Evolutionary conservation across 805 yeast species (phyloP).

Genomic region (Komagataella kurtzmanii): DNA sequence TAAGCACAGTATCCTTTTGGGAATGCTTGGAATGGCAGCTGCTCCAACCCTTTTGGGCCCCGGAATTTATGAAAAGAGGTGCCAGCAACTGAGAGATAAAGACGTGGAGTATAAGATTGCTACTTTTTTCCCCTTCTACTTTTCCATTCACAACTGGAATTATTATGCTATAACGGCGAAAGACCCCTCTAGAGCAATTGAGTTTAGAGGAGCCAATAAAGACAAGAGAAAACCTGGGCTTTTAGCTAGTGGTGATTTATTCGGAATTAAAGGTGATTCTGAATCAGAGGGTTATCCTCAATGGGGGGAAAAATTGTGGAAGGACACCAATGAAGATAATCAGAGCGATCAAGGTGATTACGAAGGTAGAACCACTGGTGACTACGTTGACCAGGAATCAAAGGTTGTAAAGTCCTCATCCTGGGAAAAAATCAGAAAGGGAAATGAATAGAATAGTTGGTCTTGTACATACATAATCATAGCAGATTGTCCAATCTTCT

Average conservation of each 20-base stretch:
- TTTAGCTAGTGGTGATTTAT: background rate
- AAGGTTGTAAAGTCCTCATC: background rate
- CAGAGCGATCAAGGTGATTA: background rate
- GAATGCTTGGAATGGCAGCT: background rate
- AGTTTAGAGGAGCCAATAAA: background rate
- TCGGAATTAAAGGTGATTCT: background rate
- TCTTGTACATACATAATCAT: slow-evolving; percentile 1
- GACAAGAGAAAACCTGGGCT: background rate
- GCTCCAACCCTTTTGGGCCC: background rate
- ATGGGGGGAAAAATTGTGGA: background rate
- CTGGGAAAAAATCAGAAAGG: background rate
- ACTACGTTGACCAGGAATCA: background rate
- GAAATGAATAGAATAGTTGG: background rate
- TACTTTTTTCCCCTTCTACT: background rate
- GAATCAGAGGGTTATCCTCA: background rate
- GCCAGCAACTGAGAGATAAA: background rate
- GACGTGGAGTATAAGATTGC: background rate
- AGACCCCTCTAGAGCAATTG: background rate
- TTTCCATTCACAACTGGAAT: background rate
- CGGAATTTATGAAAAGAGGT: background rate
- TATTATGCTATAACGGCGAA: background rate
- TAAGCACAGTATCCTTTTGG: background rate
- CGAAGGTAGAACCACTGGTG: background rate
- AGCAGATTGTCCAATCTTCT: slow-evolving; percentile 62
- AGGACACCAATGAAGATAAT: background rate